phyloP scores from a whole-genome alignment of 176 grass and related monocot species.

The Elaeis guineensis region DNA sequence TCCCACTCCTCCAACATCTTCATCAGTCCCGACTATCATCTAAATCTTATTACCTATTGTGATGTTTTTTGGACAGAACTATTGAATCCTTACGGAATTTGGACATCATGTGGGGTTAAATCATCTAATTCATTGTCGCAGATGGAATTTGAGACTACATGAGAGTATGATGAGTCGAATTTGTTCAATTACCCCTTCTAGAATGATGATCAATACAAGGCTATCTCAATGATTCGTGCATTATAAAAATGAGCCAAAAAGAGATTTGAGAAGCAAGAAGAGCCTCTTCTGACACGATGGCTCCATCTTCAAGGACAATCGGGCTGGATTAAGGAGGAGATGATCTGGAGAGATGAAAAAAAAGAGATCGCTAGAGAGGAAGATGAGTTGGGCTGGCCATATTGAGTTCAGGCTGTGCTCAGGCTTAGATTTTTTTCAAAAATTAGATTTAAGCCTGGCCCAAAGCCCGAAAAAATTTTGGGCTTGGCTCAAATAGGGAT shows the following conservation, averaged over 20 bases:
- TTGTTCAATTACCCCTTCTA: constrained; percentile 28
- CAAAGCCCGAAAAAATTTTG: too few relatives aligned
- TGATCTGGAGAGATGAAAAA: too few relatives aligned
- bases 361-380: too few relatives aligned
- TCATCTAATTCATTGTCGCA: constrained; percentile 68
- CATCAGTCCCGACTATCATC: constrained; percentile 57
- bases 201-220: constrained; percentile 43
- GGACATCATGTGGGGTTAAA: constrained; percentile 46
- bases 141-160: constrained; percentile 70
- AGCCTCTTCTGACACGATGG: too few relatives aligned
- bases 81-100: constrained; percentile 71
- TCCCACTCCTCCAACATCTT: constrained; percentile 69
- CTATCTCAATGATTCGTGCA: constrained; percentile 24
- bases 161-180: constrained; percentile 46
- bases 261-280: constrained; percentile 5
- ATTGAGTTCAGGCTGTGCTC: too few relatives aligned
- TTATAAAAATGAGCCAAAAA: constrained; percentile 17
- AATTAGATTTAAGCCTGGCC: too few relatives aligned
- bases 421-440: too few relatives aligned
- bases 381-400: too few relatives aligned
- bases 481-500: too few relatives aligned
- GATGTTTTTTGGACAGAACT: constrained; percentile 33
- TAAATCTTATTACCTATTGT: neutral
- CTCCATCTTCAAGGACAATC: too few relatives aligned
- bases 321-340: too few relatives aligned